These are phyloP conservation scores for Cladorrhinum sp. DNA, from an alignment of 2,329 filamentous ascomycete species.

Conservation along the genomic window DNA sequence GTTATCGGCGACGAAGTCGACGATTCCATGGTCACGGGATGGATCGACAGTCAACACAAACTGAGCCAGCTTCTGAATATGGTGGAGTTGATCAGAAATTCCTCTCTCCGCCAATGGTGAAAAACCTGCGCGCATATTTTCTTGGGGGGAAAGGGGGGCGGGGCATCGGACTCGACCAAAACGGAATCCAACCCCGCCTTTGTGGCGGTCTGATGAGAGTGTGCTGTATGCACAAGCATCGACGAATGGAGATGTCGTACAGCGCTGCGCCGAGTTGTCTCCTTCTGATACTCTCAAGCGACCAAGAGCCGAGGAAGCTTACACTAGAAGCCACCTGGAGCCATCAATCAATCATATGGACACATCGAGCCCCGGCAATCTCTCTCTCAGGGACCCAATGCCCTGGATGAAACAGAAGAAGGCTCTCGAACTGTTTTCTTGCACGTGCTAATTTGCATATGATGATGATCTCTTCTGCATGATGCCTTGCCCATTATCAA, in stretches of 20 bases:
- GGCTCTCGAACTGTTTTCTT: not conserved
- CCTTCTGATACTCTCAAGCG: conserved; percentile 1
- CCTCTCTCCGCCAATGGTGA: not conserved
- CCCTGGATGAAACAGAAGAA: not conserved
- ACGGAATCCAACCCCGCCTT: not conserved
- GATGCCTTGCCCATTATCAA: not conserved
- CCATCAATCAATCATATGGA: no score
- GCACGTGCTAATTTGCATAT: not conserved
- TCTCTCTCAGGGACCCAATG: not conserved
- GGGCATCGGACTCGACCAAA: not conserved
- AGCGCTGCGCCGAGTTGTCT: not conserved
- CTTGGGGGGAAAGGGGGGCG: not conserved
- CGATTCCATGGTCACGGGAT: not conserved
- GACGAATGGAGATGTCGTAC: not conserved
- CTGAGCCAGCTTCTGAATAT: not conserved
- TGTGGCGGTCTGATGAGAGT: not conserved
- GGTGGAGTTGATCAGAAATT: not conserved
- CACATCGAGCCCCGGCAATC: not conserved
- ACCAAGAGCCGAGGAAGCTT: not conserved
- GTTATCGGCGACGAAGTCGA: not conserved
- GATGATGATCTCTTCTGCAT: not conserved
- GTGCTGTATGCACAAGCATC: not conserved
- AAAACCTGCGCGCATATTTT: not conserved
- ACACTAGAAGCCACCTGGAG: no score
- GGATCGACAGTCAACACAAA: not conserved